phyloP scores from a whole-genome alignment of 164 flowering plant species.

The Platanus orientalis region DNA sequence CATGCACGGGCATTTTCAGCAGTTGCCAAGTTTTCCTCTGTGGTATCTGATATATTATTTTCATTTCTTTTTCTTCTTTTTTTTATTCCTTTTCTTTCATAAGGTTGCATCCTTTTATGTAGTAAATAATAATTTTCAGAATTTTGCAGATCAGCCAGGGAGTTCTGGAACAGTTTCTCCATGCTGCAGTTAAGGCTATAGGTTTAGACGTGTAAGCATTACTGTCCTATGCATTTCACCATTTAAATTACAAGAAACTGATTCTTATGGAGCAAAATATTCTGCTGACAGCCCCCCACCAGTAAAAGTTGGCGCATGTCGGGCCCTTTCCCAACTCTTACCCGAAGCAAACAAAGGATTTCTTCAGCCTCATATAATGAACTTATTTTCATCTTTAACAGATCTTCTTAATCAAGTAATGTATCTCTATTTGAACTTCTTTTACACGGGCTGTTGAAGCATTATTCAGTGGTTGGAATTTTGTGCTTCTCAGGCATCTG shows the following conservation, averaged over 20 bases:
- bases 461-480: not conserved
- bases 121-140: not conserved
- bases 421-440: not conserved
- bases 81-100: too few species aligned
- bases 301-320: conserved; percentile 92
- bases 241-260: conserved; percentile 1
- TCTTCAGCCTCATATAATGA: conserved; percentile 50
- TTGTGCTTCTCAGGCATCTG: conserved; percentile 63
- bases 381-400: conserved; percentile 66
- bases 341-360: conserved; percentile 50
- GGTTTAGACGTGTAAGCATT: conserved; percentile 67
- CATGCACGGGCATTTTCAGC: conserved; percentile 73
- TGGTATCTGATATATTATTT: conserved; percentile 41
- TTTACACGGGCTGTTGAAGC: not conserved
- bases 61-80: not conserved
- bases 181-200: conserved; percentile 60
- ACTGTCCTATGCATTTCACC: not conserved
- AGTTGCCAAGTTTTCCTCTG: conserved; percentile 67
- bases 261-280: conserved; percentile 8
- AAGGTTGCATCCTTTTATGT: not conserved
- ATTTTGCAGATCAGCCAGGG: conserved; percentile 51
- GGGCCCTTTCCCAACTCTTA: conserved; percentile 74
- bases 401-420: conserved; percentile 80
- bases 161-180: conserved; percentile 59
- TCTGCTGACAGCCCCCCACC: conserved; percentile 64